Evolutionary conservation across 2,329 filamentous ascomycete genomes (phyloP), one percentile per base, ranked within the genome.

Genomic region (Apiospora pterosperma): DNA sequence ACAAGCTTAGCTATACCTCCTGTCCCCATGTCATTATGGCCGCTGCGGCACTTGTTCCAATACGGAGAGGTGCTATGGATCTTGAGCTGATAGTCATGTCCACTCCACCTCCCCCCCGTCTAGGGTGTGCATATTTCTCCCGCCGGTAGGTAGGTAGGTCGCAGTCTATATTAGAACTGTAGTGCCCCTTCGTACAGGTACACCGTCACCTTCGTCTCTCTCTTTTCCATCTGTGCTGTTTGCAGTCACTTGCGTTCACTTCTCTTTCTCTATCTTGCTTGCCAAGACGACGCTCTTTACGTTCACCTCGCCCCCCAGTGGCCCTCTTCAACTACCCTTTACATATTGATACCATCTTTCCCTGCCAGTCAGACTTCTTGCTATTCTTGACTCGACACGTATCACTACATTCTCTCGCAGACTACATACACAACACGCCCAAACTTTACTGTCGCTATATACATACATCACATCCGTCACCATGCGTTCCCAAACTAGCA

Each of bases 401-500:
- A 61, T 61, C 59, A 39, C 36, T 59, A 42, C 31, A n/a, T 42
- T 62, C 58, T 34, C 39, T 61, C 39, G 2, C 10, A 55, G 48
- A 55, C 28, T 55, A 16, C 19, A 23, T 31, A 31, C n/a, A 42
- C 36, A 69, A 12, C 23, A 60, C 68, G 14, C 60, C 55, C 36
- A 28, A 11, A 55, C 38, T 63, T 44, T 34, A 60, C 25, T 1
- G 14, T 19, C 23, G 44, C 25, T 48, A 34, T 48, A 11, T 38
- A 44, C n/a, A 42, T 25, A 34, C 16, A n/a, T n/a, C n/a, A 39
- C 62, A 62, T 41, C 41, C 48, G 31, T 58, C 31, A 73, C 69
- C 52, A 76, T 76, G 74, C 70, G 69, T 39, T 73, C 73, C 67
- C 69, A 72, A 64, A 64, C 70, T 14, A 71, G 64, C 62, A 52